phyloP scores from a whole-genome alignment of 768 basidiomycete species.

The Tubosaeta sp. region DNA sequence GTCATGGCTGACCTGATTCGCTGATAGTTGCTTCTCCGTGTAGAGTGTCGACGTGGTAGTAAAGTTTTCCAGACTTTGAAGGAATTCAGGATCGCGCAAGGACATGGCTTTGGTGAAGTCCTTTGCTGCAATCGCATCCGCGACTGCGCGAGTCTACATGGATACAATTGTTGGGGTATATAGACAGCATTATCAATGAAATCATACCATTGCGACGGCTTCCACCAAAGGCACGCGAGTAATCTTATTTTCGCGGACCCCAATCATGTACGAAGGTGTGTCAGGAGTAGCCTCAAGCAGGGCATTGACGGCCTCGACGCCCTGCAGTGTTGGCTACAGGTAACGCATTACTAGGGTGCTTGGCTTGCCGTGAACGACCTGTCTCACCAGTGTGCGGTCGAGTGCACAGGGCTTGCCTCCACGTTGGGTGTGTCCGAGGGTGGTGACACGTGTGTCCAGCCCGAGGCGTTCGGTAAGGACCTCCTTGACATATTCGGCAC shows the following conservation, averaged over 20 bases:
- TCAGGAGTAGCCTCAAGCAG: constrained; percentile 81
- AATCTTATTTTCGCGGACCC: constrained; percentile 93
- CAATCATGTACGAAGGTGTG: constrained; percentile 97
- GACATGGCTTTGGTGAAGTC: constrained; percentile 87
- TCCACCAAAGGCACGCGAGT: constrained; percentile 88
- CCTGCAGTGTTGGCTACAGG: constrained; percentile 91
- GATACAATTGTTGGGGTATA: constrained; percentile 4
- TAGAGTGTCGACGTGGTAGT: constrained; percentile 62
- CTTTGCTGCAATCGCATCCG: constrained; percentile 72
- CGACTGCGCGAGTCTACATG: constrained; percentile 77
- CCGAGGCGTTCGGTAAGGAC: constrained; percentile 83
- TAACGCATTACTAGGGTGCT: not conserved
- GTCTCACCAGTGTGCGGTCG: constrained; percentile 84
- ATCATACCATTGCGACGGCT: constrained; percentile 77
- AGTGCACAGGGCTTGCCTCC: constrained; percentile 91
- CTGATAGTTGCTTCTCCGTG: constrained; percentile 49
- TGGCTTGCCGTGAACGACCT: not conserved
- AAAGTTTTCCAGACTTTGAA: constrained; percentile 86
- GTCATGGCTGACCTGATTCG: constrained; percentile 35
- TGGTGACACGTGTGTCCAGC: constrained; percentile 94
- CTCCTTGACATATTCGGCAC: constrained; percentile 85
- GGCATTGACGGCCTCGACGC: constrained; percentile 87
- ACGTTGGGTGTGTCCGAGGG: constrained; percentile 93
- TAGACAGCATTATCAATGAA: not conserved
- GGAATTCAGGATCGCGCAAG: constrained; percentile 88